These are phyloP conservation scores for Chaetomium sp. DNA, from an alignment of 2,329 filamentous ascomycete species.

Conservation along the genomic window DNA sequence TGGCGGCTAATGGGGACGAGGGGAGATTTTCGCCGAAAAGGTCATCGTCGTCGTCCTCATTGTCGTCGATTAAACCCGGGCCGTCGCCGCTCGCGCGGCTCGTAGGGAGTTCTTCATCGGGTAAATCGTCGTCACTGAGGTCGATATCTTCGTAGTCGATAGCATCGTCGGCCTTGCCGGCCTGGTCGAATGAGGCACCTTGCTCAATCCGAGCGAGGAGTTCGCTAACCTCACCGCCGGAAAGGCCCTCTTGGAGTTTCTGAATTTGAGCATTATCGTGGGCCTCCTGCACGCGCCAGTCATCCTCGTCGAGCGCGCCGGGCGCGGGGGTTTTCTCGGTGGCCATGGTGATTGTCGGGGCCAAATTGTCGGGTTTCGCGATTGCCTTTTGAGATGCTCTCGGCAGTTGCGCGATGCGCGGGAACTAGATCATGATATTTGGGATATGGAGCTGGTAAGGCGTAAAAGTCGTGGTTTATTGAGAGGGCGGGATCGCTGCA, in stretches of 20 bases:
- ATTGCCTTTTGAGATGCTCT: conserved; percentile 27
- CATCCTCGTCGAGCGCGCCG: conserved; percentile 29
- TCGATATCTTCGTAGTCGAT: conserved; percentile 90
- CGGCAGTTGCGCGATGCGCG: conserved; percentile 27
- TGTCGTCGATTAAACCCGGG: conserved; percentile 61
- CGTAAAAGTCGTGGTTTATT: not conserved
- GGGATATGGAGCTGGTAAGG: not conserved
- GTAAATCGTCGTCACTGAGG: conserved; percentile 88
- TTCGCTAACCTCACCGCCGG: conserved; percentile 49
- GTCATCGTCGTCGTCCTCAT: conserved; percentile 59
- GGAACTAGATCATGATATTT: conserved; percentile 31
- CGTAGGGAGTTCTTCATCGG: conserved; percentile 69
- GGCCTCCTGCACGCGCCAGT: conserved; percentile 34
- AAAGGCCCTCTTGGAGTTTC: conserved; percentile 24
- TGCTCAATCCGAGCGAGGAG: conserved; percentile 42
- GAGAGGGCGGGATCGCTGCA: not conserved
- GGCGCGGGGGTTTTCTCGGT: conserved; percentile 28
- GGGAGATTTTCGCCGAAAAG: conserved; percentile 60
- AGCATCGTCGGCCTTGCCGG: conserved; percentile 88
- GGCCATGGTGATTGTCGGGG: conserved; percentile 27
- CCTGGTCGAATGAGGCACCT: conserved; percentile 57
- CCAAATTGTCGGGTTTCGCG: conserved; percentile 11
- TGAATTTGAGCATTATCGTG: conserved; percentile 32
- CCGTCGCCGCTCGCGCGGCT: conserved; percentile 49
- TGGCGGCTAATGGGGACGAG: conserved; percentile 51